Base-by-base conservation (phyloP, 169 alveolate genomes). In the Babesia ovis region DNA sequence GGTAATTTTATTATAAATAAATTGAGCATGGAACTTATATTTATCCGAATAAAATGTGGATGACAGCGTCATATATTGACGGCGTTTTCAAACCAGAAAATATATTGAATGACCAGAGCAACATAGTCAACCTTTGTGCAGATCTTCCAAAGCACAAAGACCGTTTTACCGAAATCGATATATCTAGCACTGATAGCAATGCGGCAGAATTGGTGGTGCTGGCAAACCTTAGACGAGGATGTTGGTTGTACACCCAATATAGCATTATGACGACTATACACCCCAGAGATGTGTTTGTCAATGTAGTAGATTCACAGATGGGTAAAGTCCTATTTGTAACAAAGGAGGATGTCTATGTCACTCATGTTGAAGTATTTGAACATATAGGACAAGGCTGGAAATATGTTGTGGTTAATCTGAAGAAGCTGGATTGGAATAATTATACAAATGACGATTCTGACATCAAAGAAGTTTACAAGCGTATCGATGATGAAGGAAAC, bases 181-280 rank as follows among this genome's bases (percentile, higher is more conserved):
- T 54, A 11, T 54, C 61, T n/a, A 54, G 61, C 22, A 25, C 12
- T 20, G 34, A 20, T 34, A 54, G 22, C 12, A 11, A 29, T 23
- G 35, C 14, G 41, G 27, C n/a, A 5, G 43, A 54, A 9, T 6
- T 54, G 43, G 12, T 54, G 4, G 41, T 54, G 6, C 22, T 54
- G 41, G 34, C 61, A 5, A 27, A 54, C 61, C 61, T 54, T 11
- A 54, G 61, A 29, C 6, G 61, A 35, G 61, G 61, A 9, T 22
- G 41, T n/a, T 54, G 61, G 61, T n/a, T 54, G 61, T 54, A 54
- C 41, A 23, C 43, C 5, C 61, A 54, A 22, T 54, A 54, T n/a
- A 11, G 43, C 41, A 11, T 54, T 11, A 35, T 54, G 41, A 34
- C 61, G 12, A 4, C 5, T 23, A 6, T 11, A 35, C 18, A 54